Conservation (phyloP, 176 grass and related monocot species). For the Hordeum marinum region DNA sequence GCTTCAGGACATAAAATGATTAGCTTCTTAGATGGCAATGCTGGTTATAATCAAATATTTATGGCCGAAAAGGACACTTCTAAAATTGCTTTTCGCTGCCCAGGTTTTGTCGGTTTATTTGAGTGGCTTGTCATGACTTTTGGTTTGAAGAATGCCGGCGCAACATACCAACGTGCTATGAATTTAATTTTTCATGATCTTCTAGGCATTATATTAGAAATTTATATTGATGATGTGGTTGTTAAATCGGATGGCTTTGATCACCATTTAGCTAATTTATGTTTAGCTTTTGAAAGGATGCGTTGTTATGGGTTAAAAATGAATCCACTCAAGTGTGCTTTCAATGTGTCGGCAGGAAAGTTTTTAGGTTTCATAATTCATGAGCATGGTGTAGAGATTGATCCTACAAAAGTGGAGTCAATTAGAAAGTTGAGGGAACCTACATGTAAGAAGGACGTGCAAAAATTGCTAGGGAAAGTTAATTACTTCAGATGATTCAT, state of each 20-base stretch:
- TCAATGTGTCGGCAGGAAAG: not conserved
- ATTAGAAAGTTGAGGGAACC: not conserved
- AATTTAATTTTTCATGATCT: not conserved
- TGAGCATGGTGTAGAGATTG: conserved; percentile 2
- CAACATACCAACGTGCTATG: not conserved
- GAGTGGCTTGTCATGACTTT: conserved; percentile 10
- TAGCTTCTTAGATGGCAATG: no score
- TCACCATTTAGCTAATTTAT: not conserved
- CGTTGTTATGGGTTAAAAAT: no score
- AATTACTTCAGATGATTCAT: conserved; percentile 29
- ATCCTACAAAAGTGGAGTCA: not conserved
- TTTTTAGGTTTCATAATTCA: not conserved
- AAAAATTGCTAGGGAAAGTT: not conserved
- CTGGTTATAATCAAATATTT: conserved; percentile 10
- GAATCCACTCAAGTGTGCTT: conserved; percentile 1
- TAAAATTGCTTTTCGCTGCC: not conserved
- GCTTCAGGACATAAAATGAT: no score
- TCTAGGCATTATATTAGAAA: not conserved
- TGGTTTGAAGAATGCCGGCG: not conserved
- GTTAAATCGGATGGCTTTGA: not conserved
- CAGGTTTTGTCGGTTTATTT: not conserved
- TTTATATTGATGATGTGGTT: not conserved
- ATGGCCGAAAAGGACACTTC: not conserved
- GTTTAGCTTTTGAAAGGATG: not conserved
- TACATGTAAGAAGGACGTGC: not conserved